Evolutionary conservation across 805 yeast genomes (phyloP).

Genomic region (Trichomonascus vanleenenianus): DNA sequence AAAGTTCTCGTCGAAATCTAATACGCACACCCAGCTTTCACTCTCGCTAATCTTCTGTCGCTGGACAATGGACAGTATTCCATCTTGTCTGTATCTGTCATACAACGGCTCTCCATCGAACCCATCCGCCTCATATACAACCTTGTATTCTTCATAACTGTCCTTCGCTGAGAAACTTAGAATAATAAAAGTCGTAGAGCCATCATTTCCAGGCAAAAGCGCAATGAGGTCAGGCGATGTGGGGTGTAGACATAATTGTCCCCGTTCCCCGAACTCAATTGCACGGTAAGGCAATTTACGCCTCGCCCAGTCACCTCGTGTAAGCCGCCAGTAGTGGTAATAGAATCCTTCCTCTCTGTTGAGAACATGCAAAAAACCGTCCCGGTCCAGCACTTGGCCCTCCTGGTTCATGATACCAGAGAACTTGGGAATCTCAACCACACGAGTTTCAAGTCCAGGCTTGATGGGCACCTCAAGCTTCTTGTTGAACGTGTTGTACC

Average conservation of each 20-base stretch:
- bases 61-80: background rate
- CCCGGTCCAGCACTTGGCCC: slow-evolving; percentile 16
- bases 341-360: slow-evolving; percentile 16
- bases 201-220: background rate
- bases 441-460: slow-evolving; percentile 4
- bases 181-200: background rate
- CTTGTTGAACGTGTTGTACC: slow-evolving; percentile 13
- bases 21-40: too few species aligned
- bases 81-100: background rate
- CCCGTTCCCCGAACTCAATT: background rate
- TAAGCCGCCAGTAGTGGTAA: slow-evolving; percentile 12
- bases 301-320: background rate
- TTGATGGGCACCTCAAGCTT: slow-evolving; percentile 11
- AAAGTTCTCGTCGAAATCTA: too few species aligned
- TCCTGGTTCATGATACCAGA: slow-evolving; percentile 22
- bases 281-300: background rate
- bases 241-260: background rate
- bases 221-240: background rate
- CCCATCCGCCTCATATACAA: background rate
- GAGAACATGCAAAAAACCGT: slow-evolving; percentile 16
- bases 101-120: background rate
- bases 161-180: background rate
- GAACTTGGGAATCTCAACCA: slow-evolving; percentile 4
- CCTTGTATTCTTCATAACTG: background rate
- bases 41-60: too few species aligned